Conservation (phyloP, 2,329 filamentous ascomycete species). For the Fusarium solani-melongenae region DNA sequence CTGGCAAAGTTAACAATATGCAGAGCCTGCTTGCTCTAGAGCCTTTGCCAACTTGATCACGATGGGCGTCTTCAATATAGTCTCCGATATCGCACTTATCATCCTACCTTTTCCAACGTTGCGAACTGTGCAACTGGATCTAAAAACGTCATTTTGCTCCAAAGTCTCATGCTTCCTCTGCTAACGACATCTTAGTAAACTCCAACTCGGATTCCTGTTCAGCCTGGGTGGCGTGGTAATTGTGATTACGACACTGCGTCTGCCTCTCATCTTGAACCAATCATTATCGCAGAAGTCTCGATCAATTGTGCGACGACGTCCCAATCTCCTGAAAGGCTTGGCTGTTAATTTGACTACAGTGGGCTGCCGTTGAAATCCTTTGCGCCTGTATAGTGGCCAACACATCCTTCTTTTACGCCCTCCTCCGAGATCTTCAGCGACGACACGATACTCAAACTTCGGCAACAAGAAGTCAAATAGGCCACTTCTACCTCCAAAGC, state of each 20-base stretch:
- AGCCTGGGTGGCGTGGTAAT: constrained; percentile 40
- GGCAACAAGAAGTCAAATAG: background rate
- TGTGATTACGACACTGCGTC: constrained; percentile 39
- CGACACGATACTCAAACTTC: constrained; percentile 31
- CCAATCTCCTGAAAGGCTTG: background rate
- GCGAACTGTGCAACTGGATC: constrained; percentile 8
- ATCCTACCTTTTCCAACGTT: constrained; percentile 43
- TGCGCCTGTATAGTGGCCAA: constrained; percentile 48
- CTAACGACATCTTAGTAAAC: constrained; percentile 3
- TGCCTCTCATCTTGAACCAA: constrained; percentile 42
- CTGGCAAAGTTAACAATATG: background rate
- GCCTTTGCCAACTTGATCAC: constrained; percentile 22
- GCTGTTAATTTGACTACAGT: constrained; percentile 18
- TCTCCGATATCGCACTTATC: constrained; percentile 43
- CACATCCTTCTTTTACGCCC: constrained; percentile 45
- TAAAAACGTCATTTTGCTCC: background rate
- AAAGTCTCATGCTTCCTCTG: background rate
- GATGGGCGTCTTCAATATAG: constrained; percentile 42
- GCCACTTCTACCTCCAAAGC: constrained; percentile 10
- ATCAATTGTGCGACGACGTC: constrained; percentile 39
- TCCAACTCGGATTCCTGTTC: constrained; percentile 37
- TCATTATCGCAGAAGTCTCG: constrained; percentile 43
- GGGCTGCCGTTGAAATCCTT: constrained; percentile 48
- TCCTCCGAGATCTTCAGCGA: constrained; percentile 42
- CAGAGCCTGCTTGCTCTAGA: background rate